Evolutionary conservation across 352 stramenopile species (phyloP), one percentile per base, ranked within the genome.

Genomic region (Salisapilia sapeloensis): DNA sequence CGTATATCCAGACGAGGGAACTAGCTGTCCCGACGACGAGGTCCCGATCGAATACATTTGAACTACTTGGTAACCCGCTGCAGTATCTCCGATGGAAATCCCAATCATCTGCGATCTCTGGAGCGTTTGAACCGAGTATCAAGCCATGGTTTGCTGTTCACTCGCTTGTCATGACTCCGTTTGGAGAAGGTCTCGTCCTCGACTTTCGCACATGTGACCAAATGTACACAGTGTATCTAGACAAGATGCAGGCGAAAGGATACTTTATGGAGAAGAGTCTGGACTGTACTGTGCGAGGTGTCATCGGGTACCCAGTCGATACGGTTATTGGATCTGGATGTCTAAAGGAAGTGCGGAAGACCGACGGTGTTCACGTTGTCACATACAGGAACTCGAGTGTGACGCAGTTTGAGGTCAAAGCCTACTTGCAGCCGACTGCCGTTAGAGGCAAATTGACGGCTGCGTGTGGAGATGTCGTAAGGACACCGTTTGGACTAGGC

Each of bases 401-500:
- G 22, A 44, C 48, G 8, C 45, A 46, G 20, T 21, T 51, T 15
- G 58, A 70, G 44, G 62, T 72, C 35, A 50, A 49, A 0, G 62
- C 53, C n/a, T 86, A 69, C 35, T 35, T 90, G 30, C 64, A 86
- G 29, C 62, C 70, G 0, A 13, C 38, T 8, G 54, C 46, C 25
- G 65, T 90, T 21, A 46, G 56, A 0, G 49, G 64, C n/a, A 22
- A 46, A 11, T 59, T 90, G 24, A 69, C 66, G 20, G 74, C 74
- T 4, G 69, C 60, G 12, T 60, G 70, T n/a, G 74, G 74, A 6
- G 74, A 90, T 33, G 41, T 84, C 3, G 74, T 90, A 4, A 52
- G 54, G 42, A 90, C 74, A n/a, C 70, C 74, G 10, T 90, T 65
- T 38, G 74, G 70, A 26, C 66, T 53, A 12, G 74, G 74, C 17